phyloP scores from a whole-genome alignment of 2,329 filamentous ascomycete species.

The Hawksworthiomyces lignivorus region DNA sequence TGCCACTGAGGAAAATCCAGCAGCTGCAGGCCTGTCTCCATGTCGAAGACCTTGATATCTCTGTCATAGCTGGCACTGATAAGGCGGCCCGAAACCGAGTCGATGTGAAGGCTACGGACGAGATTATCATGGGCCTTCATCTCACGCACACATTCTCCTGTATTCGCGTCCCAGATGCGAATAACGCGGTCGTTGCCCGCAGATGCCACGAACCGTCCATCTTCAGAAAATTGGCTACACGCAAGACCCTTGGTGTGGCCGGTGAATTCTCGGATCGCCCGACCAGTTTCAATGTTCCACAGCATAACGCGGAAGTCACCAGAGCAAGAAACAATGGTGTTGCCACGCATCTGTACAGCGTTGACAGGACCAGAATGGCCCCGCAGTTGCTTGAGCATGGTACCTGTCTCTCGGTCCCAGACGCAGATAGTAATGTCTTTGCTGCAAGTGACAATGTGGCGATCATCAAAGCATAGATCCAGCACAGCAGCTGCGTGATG shows the following conservation, averaged over 20 bases:
- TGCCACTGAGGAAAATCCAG: constrained; percentile 93
- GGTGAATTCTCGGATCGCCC: constrained; percentile 81
- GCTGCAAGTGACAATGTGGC: constrained; percentile 92
- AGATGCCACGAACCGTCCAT: constrained; percentile 86
- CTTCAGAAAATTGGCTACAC: constrained; percentile 92
- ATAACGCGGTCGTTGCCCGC: constrained; percentile 95
- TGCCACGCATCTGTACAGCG: constrained; percentile 87
- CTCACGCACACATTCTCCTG: constrained; percentile 72
- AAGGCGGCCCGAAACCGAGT: constrained; percentile 76
- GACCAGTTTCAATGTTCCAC: constrained; percentile 87
- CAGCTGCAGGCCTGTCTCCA: constrained; percentile 68
- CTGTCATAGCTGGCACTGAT: constrained; percentile 92
- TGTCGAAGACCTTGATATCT: constrained; percentile 90
- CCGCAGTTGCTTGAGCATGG: constrained; percentile 66
- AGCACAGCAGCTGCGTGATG: constrained; percentile 84
- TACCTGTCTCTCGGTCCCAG: constrained; percentile 78
- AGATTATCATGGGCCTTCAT: constrained; percentile 78
- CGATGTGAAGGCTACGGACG: constrained; percentile 84
- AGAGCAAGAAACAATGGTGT: constrained; percentile 86
- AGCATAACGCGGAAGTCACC: constrained; percentile 90
- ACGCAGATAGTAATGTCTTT: constrained; percentile 93
- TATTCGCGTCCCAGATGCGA: constrained; percentile 91
- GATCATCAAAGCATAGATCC: constrained; percentile 86
- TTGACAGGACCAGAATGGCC: constrained; percentile 93
- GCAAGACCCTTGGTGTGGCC: constrained; percentile 90